A percentile compares a stretch with the other conserved stretches of the same genome.
These are phyloP conservation scores for Ogataea populi-albae DNA, from an alignment of 805 yeast genomes.

Conservation along the genomic window DNA sequence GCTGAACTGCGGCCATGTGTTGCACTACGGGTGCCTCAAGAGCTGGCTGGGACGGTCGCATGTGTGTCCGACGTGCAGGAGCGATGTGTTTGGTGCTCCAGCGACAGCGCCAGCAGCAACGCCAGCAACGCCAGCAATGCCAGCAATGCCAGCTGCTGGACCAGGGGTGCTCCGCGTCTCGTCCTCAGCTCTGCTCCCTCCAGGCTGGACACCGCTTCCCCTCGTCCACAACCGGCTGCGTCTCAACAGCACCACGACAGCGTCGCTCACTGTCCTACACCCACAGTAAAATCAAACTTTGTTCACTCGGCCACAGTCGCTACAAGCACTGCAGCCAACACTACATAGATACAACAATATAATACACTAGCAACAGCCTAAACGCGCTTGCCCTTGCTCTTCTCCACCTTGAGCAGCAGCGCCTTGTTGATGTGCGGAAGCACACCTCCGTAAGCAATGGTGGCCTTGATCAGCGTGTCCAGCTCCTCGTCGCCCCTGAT, in stretches of 20 bases:
- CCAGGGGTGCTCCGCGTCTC: too few species aligned
- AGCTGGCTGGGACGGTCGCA: slow-evolving; percentile 92
- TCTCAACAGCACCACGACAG: background rate
- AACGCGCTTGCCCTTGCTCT: slow-evolving; percentile 37
- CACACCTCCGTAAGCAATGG: slow-evolving; percentile 98
- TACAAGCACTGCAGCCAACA: slow-evolving; percentile 4
- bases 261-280: too few species aligned
- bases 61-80: slow-evolving; percentile 89
- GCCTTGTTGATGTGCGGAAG: slow-evolving; percentile 90
- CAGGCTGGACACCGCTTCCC: slow-evolving; percentile 3
- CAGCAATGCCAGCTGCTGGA: background rate
- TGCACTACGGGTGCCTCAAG: slow-evolving; percentile 86
- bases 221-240: background rate
- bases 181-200: slow-evolving; percentile 4
- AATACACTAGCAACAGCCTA: slow-evolving; percentile 17
- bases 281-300: too few species aligned
- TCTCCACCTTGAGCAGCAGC: slow-evolving; percentile 71
- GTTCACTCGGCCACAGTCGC: slow-evolving; percentile 2
- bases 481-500: slow-evolving; percentile 98
- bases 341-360: slow-evolving; percentile 16
- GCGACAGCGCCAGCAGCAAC: slow-evolving; percentile 1
- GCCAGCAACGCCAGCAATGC: background rate
- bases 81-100: slow-evolving; percentile 49
- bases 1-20: slow-evolving; percentile 79
- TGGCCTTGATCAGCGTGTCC: slow-evolving; percentile 89